Evolutionary conservation across 2,329 filamentous ascomycete species (phyloP).

Genomic region (Fusarium denticulatum): DNA sequence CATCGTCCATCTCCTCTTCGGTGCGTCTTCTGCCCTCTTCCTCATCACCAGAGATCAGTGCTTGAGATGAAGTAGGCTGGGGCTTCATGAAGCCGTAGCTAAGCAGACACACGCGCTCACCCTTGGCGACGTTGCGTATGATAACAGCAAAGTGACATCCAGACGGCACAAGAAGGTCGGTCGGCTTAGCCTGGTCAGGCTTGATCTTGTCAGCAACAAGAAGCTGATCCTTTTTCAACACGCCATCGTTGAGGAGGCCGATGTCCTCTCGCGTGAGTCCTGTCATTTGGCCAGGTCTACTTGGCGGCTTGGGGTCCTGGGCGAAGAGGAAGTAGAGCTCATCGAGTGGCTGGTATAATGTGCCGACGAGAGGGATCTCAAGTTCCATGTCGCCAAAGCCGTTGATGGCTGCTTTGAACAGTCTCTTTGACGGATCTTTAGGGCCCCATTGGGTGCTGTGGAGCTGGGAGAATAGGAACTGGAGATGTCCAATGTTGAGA

Average conservation of each 20-base stretch:
- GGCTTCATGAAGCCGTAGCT: neutral
- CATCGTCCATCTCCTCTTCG: neutral
- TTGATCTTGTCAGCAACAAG: constrained; percentile 9
- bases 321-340: constrained; percentile 1
- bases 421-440: constrained; percentile 26
- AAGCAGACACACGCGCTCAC: neutral
- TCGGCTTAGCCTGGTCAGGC: neutral
- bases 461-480: constrained; percentile 19
- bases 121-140: neutral
- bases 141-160: neutral
- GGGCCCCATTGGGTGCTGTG: constrained; percentile 16
- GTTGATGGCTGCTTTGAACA: constrained; percentile 22
- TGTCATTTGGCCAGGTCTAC: neutral
- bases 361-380: neutral
- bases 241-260: neutral
- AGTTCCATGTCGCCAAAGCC: neutral
- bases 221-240: neutral
- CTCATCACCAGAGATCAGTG: neutral
- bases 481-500: constrained; percentile 10
- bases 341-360: neutral
- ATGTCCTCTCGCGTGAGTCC: neutral
- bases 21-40: neutral
- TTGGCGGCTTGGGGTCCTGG: neutral
- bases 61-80: neutral
- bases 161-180: neutral